Conservation (phyloP, 805 yeast genomes). For the Candida maltosa region DNA sequence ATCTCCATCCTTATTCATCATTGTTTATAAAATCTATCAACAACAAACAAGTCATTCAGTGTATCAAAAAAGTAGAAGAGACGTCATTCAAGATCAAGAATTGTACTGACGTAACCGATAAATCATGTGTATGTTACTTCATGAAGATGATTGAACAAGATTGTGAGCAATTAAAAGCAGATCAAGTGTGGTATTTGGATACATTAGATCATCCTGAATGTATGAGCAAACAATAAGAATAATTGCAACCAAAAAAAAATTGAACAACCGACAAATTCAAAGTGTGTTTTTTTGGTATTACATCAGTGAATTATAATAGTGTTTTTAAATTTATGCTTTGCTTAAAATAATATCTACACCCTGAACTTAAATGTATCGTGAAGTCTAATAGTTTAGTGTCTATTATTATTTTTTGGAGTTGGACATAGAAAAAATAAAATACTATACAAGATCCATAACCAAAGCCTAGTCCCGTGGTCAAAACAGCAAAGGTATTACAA, state of each 20-base stretch:
- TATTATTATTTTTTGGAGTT: too few relatives aligned
- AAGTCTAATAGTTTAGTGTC: too few relatives aligned
- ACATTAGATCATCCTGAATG: slow-evolving; percentile 1
- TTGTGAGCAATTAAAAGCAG: neutral
- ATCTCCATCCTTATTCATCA: slow-evolving; percentile 1
- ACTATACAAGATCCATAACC: too few relatives aligned
- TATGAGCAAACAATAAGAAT: neutral
- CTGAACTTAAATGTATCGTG: too few relatives aligned
- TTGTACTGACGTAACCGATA: neutral
- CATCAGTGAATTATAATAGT: neutral
- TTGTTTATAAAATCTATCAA: slow-evolving; percentile 4
- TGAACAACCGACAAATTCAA: neutral
- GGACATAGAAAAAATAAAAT: too few relatives aligned
- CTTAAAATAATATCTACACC: too few relatives aligned
- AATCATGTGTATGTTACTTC: slow-evolving; percentile 4
- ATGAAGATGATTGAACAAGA: neutral
- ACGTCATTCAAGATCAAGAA: neutral
- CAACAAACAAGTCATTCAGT: slow-evolving; percentile 5
- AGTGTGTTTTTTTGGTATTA: neutral
- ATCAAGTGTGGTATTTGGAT: neutral
- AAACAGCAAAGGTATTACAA: too few relatives aligned
- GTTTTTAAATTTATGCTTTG: too few relatives aligned
- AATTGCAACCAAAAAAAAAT: neutral
- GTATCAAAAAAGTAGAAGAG: slow-evolving; percentile 5
- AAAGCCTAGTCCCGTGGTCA: too few relatives aligned